Evolutionary conservation across 2,329 filamentous ascomycete genomes (phyloP).

Genomic region (Monilinia laxa): DNA sequence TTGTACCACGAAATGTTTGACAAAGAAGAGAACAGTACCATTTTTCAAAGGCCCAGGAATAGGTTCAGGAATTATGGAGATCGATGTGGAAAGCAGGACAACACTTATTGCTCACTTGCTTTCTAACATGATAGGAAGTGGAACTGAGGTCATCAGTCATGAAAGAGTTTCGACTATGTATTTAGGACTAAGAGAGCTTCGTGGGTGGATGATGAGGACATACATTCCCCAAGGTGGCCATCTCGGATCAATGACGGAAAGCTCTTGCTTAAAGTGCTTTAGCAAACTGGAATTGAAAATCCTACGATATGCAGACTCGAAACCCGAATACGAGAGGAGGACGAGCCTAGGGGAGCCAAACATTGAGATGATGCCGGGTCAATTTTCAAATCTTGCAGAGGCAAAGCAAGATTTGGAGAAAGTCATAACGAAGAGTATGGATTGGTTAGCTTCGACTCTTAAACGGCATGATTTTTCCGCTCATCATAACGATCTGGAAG

Average conservation of each 20-base stretch:
- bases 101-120: constrained; percentile 17
- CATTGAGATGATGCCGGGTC: constrained; percentile 31
- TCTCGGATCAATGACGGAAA: constrained; percentile 13
- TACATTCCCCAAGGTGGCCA: constrained; percentile 10
- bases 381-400: constrained; percentile 27
- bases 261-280: background rate
- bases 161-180: constrained; percentile 15
- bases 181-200: constrained; percentile 6
- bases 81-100: constrained; percentile 15
- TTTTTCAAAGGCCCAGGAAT: background rate
- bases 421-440: constrained; percentile 33
- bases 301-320: constrained; percentile 1
- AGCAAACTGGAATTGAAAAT: background rate
- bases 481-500: constrained; percentile 8
- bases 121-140: constrained; percentile 2
- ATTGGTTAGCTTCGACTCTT: constrained; percentile 34
- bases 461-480: constrained; percentile 31
- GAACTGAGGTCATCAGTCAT: background rate
- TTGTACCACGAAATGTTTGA: constrained; percentile 29
- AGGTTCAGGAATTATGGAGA: background rate
- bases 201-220: constrained; percentile 1
- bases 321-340: background rate
- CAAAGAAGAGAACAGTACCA: constrained; percentile 20
- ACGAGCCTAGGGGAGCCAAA: constrained; percentile 22
- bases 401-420: constrained; percentile 29